A percentile compares a stretch with the other conserved stretches of the same genome.
These are phyloP conservation scores for Avena eriantha DNA, from an alignment of 176 grass and related monocot species.

Conservation along the genomic window DNA sequence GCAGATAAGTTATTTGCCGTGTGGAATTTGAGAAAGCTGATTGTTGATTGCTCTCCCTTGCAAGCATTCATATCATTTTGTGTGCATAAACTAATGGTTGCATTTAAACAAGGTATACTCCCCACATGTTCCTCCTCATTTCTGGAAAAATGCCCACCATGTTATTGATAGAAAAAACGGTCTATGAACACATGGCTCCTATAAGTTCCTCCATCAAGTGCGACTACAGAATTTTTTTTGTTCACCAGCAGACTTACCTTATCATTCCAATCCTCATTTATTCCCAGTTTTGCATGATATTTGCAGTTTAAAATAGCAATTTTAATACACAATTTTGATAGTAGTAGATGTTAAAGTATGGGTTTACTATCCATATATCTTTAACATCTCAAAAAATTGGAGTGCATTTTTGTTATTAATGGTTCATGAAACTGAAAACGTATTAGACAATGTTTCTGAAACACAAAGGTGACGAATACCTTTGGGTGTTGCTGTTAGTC, in stretches of 20 bases:
- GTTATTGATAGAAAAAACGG: background rate
- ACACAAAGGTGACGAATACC: background rate
- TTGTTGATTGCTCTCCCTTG: slow-evolving; percentile 83
- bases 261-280: background rate
- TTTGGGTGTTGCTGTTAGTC: slow-evolving; percentile 21
- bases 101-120: slow-evolving; percentile 93
- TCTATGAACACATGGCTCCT: background rate
- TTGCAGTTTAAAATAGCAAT: background rate
- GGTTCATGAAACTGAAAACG: background rate
- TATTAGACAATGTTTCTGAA: background rate
- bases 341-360: background rate
- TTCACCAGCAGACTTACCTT: background rate
- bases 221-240: background rate
- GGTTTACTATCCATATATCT: background rate
- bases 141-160: background rate
- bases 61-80: slow-evolving; percentile 83
- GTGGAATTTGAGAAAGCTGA: slow-evolving; percentile 94
- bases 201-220: background rate
- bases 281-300: background rate
- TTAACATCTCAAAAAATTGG: background rate
- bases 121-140: background rate
- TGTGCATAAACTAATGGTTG: slow-evolving; percentile 97
- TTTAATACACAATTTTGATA: background rate
- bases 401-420: background rate
- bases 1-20: slow-evolving; percentile 92